phyloP scores from a whole-genome alignment of 129 eudicot species.

The Chrysanthemum lavandulifolium region DNA sequence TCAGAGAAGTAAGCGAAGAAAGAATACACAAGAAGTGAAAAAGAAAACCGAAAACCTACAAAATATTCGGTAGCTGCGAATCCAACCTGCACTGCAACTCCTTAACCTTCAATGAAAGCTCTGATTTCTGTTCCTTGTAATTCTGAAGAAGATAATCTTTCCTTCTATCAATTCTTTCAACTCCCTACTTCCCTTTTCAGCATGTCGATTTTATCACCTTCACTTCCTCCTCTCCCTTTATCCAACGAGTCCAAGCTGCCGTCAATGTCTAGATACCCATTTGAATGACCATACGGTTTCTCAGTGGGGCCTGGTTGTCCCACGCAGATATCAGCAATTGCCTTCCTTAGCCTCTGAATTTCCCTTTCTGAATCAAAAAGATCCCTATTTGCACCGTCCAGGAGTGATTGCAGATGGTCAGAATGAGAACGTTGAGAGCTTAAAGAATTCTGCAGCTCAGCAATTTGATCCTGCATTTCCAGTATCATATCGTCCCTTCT shows the following conservation, averaged over 20 bases:
- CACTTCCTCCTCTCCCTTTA: slow-evolving; percentile 43
- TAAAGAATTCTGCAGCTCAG: slow-evolving; percentile 66
- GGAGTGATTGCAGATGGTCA: slow-evolving; percentile 58
- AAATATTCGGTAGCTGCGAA: slow-evolving; percentile 71
- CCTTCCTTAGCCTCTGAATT: slow-evolving; percentile 84
- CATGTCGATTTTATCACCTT: slow-evolving; percentile 54
- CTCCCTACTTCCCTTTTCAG: slow-evolving; percentile 66
- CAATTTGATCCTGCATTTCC: slow-evolving; percentile 95
- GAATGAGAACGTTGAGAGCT: slow-evolving; percentile 69
- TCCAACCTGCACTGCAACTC: slow-evolving; percentile 88
- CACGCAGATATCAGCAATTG: slow-evolving; percentile 81
- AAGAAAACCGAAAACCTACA: slow-evolving; percentile 40
- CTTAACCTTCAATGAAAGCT: slow-evolving; percentile 69
- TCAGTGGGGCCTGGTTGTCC: slow-evolving; percentile 50
- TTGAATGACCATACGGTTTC: slow-evolving; percentile 48
- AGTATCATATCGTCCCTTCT: slow-evolving; percentile 87
- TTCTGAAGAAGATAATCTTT: slow-evolving; percentile 67
- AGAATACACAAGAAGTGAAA: slow-evolving; percentile 34
- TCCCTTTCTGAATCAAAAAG: slow-evolving; percentile 88
- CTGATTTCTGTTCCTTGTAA: slow-evolving; percentile 81
- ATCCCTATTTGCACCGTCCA: slow-evolving; percentile 79
- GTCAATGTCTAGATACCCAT: slow-evolving; percentile 54
- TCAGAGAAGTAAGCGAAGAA: slow-evolving; percentile 12
- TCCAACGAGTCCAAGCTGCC: slow-evolving; percentile 38
- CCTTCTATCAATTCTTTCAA: slow-evolving; percentile 70